phyloP scores from a whole-genome alignment of 805 yeast species.

The Naumovozyma dairenensis region DNA sequence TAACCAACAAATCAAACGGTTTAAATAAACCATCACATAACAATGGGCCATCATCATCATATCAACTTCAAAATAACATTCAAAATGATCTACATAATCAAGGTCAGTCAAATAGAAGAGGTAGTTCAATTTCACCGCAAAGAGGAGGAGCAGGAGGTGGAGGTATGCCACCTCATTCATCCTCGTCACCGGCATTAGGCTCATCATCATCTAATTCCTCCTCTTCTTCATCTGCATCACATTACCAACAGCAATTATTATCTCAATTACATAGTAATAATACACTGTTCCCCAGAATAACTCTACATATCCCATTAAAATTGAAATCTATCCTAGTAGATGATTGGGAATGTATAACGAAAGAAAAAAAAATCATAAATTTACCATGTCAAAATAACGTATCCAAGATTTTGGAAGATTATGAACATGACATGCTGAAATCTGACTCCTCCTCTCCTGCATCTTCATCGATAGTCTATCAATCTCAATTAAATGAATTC shows the following conservation, averaged over 20 bases:
- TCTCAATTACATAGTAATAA: constrained; percentile 1
- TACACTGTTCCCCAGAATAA: constrained; percentile 31
- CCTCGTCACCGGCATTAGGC: background rate
- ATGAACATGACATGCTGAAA: constrained; percentile 26
- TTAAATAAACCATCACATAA: background rate
- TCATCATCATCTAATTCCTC: background rate
- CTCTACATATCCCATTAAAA: constrained; percentile 49
- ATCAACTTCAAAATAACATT: background rate
- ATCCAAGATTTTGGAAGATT: constrained; percentile 44
- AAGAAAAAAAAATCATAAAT: constrained; percentile 58
- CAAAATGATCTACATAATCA: too few species aligned
- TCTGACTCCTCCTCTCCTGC: constrained; percentile 19
- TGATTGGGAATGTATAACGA: constrained; percentile 90
- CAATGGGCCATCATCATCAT: background rate
- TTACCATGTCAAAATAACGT: constrained; percentile 54
- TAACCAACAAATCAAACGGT: background rate
- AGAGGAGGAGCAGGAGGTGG: too few species aligned
- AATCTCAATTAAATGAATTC: constrained; percentile 57
- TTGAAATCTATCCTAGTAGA: constrained; percentile 69
- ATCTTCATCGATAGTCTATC: constrained; percentile 13
- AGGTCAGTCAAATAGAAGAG: background rate
- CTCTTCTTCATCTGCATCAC: background rate
- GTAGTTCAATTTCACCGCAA: too few species aligned
- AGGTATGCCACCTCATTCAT: too few species aligned
- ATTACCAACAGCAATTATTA: background rate